These are phyloP conservation scores for Penicillium sp. DNA, from an alignment of 2,329 filamentous ascomycete species.

Conservation along the genomic window DNA sequence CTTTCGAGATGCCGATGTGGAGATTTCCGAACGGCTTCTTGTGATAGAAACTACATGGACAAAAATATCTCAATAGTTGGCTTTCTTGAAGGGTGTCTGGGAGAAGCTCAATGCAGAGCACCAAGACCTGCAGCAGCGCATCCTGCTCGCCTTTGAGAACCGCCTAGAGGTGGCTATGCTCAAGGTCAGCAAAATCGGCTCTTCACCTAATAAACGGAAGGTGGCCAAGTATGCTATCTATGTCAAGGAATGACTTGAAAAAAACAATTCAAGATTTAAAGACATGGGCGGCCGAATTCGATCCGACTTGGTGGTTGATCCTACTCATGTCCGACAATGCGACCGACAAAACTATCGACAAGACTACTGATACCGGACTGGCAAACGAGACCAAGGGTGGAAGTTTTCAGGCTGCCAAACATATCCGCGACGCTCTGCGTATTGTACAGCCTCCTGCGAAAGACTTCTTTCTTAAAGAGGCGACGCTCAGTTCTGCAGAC, in stretches of 20 bases:
- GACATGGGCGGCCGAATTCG: constrained; percentile 1
- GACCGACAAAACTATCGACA: not conserved
- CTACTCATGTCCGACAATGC: not conserved
- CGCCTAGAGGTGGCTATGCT: not conserved
- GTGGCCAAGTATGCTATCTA: no score
- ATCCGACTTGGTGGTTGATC: constrained; percentile 4
- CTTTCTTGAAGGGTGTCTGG: not conserved
- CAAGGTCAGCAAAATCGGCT: not conserved
- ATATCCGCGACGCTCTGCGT: not conserved
- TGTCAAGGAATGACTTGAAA: not conserved
- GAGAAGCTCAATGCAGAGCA: not conserved
- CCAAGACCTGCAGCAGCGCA: not conserved
- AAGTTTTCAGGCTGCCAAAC: no score
- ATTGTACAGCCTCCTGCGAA: not conserved
- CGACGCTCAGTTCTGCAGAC: no score
- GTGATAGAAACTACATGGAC: not conserved
- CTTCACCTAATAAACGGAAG: not conserved
- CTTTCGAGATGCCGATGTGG: not conserved
- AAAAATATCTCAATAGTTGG: not conserved
- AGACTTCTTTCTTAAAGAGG: not conserved
- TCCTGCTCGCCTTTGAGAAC: not conserved
- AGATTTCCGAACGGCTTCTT: not conserved
- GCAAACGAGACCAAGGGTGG: no score
- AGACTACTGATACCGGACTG: not conserved
- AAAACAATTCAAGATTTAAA: not conserved